Conservation (phyloP, 169 alveolate genomes). For the Theileria annulata region DNA sequence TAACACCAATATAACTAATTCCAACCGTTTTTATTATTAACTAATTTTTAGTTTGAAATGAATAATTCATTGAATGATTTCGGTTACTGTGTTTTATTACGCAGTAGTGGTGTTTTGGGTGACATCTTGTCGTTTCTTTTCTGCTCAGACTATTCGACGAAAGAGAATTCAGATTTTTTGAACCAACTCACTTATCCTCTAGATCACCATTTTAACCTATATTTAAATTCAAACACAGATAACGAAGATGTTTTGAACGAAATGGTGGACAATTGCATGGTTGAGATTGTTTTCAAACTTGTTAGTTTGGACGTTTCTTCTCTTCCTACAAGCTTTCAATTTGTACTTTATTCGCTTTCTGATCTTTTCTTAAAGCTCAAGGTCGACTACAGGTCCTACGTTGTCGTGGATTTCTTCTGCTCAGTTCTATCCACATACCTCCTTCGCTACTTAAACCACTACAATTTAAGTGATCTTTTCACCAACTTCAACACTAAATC, state of each 20-base stretch:
- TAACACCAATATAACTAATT: background rate
- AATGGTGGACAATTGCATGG: conserved; percentile 41
- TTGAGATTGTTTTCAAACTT: conserved; percentile 50
- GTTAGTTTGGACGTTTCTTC: conserved; percentile 28
- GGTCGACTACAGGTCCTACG: conserved; percentile 28
- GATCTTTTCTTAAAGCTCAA: conserved; percentile 50
- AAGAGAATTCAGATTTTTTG: conserved; percentile 46
- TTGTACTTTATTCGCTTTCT: conserved; percentile 42
- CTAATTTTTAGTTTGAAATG: conserved; percentile 18
- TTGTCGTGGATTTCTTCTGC: conserved; percentile 49
- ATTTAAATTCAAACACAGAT: background rate
- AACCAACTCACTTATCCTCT: conserved; percentile 26
- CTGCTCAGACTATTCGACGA: conserved; percentile 34
- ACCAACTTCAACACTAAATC: background rate
- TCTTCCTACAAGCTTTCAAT: conserved; percentile 55
- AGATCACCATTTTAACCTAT: conserved; percentile 17
- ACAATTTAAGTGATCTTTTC: conserved; percentile 3
- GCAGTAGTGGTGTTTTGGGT: conserved; percentile 57
- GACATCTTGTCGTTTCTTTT: conserved; percentile 49
- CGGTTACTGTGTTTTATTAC: conserved; percentile 52
- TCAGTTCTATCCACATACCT: conserved; percentile 41
- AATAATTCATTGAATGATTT: background rate
- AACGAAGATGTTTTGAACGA: conserved; percentile 25
- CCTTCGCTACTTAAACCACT: conserved; percentile 12
- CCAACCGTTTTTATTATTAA: background rate